Conservation (phyloP, 257 asterid genomes). For the Solanum arcanum region DNA sequence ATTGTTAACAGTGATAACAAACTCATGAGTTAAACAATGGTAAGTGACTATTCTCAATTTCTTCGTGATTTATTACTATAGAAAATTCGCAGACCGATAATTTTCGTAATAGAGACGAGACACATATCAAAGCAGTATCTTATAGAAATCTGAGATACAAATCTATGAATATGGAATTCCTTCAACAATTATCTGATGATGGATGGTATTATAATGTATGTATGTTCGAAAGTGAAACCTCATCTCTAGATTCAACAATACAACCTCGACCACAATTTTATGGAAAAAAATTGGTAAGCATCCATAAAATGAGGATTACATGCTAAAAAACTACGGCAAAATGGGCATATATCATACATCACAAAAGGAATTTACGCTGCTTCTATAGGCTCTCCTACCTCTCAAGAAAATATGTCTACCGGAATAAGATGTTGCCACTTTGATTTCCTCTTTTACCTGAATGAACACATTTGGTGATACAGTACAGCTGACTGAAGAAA, state of each 20-base stretch:
- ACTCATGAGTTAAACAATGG: neutral
- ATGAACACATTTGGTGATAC: neutral
- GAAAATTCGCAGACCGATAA: neutral
- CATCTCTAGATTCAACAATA: conserved; percentile 19
- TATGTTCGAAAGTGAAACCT: conserved; percentile 4
- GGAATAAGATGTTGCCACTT: neutral
- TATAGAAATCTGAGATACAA: neutral
- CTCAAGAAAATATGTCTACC: neutral
- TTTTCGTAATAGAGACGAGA: neutral
- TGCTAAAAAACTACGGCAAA: conserved; percentile 21
- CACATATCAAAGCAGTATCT: neutral
- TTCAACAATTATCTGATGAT: neutral
- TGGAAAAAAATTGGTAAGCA: conserved; percentile 32
- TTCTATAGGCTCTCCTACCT: neutral
- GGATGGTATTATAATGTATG: neutral
- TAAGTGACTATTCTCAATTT: neutral
- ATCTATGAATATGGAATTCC: neutral
- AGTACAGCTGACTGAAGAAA: neutral
- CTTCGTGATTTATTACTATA: neutral
- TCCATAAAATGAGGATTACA: conserved; percentile 44
- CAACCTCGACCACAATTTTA: conserved; percentile 35
- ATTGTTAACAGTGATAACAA: neutral
- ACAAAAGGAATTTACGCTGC: neutral
- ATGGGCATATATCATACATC: conserved; percentile 27
- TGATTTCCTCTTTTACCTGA: neutral